Base-by-base conservation (phyloP, 768 basidiomycete species). In the Piloderma croceum region DNA sequence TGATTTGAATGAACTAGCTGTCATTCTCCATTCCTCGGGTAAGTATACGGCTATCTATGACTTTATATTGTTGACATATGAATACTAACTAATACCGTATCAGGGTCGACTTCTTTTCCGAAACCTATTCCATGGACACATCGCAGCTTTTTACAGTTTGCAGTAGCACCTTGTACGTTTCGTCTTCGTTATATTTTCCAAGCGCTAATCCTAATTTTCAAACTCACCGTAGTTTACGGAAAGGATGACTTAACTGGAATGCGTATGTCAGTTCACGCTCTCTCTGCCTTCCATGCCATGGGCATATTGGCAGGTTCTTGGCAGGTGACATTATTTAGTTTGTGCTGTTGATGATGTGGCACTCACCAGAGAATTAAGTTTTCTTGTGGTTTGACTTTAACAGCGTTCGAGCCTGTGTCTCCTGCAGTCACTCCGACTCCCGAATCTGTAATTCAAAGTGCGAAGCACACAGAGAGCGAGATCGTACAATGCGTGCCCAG, bases 1-100 rank as follows among this genome's bases (percentile, higher is more conserved):
- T 42, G 42, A 23, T 9, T 9, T 32, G 4, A 42, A 27, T 17
- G 21, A 12, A 15, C 48, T 53, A 1, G 54, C 48, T 3, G 20
- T 58, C 6, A 55, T 58, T 18, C 21, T 58, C 5, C 57, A 58
- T 44, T 58, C 56, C 11, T 57, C 55, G 7, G 56, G n/a, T n/a
- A n/a, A n/a, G 56, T 57, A 29, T 18, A 39, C 25, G 12, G 15
- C 6, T 18, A n/a, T 36, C 11, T 7, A 19, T 12, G 10, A 19
- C 7, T n/a, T n/a, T n/a, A n/a, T n/a, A 29, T 29, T 9, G 15
- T 15, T 29, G 9, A n/a, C n/a, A n/a, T n/a, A n/a, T n/a, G n/a
- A n/a, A n/a, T n/a, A n/a, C n/a, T n/a, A n/a, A n/a, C 9, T 9
- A 29, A 15, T 29, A 15, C 10, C 9, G 10, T 9, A 9, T 9